These are phyloP conservation scores for Saccharata proteae DNA, from an alignment of 2,329 filamentous ascomycete genomes.

Conservation along the genomic window DNA sequence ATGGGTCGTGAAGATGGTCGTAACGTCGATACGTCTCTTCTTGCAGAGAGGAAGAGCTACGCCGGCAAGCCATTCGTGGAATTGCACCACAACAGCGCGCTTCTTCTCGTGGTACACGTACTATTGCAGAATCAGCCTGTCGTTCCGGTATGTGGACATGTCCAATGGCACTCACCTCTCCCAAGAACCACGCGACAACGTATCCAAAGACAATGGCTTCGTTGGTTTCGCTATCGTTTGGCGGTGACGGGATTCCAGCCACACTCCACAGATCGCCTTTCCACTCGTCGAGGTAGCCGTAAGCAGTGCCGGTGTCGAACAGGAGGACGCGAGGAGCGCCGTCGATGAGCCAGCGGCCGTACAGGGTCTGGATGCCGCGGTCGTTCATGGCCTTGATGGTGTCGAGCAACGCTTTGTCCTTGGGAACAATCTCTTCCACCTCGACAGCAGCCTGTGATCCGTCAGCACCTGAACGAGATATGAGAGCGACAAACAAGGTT, in stretches of 20 bases:
- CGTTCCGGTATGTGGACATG: background rate
- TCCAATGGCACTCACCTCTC: constrained; percentile 55
- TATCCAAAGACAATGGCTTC: constrained; percentile 97
- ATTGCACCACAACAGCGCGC: constrained; percentile 89
- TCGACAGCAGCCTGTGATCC: constrained; percentile 73
- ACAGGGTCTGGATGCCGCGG: constrained; percentile 77
- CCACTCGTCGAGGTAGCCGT: constrained; percentile 89
- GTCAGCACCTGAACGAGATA: background rate
- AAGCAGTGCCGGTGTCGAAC: constrained; percentile 89
- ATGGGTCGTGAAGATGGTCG: constrained; percentile 97
- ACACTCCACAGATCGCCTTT: constrained; percentile 91
- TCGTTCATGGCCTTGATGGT: constrained; percentile 91
- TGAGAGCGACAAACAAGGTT: background rate
- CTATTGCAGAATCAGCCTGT: constrained; percentile 34
- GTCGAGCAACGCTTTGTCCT: constrained; percentile 61
- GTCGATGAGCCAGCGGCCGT: constrained; percentile 95
- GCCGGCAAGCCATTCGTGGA: constrained; percentile 96
- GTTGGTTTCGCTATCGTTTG: constrained; percentile 87
- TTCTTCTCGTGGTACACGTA: constrained; percentile 89
- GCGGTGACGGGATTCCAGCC: constrained; percentile 85
- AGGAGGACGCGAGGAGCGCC: constrained; percentile 87
- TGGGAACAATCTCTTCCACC: constrained; percentile 84
- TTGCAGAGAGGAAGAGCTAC: constrained; percentile 85
- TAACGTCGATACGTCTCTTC: constrained; percentile 89
- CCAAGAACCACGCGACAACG: constrained; percentile 92